Evolutionary conservation across 139 green algal genomes (phyloP).

Genomic region (Coelastrella sp.): DNA sequence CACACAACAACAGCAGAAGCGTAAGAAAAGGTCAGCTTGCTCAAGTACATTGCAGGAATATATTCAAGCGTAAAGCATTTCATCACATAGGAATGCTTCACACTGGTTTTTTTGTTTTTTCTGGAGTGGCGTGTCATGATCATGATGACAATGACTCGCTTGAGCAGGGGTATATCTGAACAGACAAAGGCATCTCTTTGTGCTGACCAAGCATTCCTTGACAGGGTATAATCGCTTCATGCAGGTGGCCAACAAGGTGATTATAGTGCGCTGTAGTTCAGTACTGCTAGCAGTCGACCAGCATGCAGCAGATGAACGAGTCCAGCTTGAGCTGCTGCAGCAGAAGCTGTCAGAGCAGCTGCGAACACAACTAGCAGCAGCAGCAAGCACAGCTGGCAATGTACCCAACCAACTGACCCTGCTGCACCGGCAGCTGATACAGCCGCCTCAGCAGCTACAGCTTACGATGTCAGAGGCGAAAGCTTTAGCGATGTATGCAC

Average conservation of each 20-base stretch:
- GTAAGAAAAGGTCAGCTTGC: too few species aligned
- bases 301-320: conserved; percentile 88
- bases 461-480: neutral
- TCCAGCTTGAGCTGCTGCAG: conserved; percentile 70
- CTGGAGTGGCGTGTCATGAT: too few species aligned
- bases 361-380: neutral
- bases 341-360: neutral
- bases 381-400: conserved; percentile 79
- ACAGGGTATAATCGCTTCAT: neutral
- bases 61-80: too few species aligned
- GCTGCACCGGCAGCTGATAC: neutral
- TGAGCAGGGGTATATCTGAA: too few species aligned
- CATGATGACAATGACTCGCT: too few species aligned
- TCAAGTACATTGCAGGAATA: too few species aligned
- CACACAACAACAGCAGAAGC: too few species aligned
- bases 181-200: too few species aligned
- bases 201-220: too few species aligned
- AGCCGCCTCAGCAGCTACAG: neutral
- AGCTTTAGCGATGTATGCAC: neutral
- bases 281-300: conserved; percentile 82
- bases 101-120: too few species aligned
- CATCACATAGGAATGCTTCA: too few species aligned
- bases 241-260: conserved; percentile 67
- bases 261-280: conserved; percentile 56
- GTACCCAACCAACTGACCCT: too few species aligned